These are phyloP conservation scores for Pulicaria dysenterica DNA, from an alignment of 129 eudicot species.

Conservation along the genomic window DNA sequence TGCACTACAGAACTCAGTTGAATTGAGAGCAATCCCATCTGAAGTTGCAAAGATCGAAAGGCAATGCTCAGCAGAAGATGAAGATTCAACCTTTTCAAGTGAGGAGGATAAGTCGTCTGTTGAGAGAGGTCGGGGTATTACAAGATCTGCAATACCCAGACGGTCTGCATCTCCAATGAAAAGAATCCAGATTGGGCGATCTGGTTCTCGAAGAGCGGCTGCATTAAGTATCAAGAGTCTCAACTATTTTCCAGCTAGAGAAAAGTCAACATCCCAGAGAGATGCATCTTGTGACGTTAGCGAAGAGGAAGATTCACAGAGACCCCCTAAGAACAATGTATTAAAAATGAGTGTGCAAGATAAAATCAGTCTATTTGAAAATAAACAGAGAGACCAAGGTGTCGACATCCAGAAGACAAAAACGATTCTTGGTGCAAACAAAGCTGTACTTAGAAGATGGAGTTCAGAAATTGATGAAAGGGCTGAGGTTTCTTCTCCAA, in stretches of 20 bases:
- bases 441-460: slow-evolving; percentile 87
- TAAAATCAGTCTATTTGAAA: slow-evolving; percentile 90
- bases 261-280: slow-evolving; percentile 52
- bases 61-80: slow-evolving; percentile 65
- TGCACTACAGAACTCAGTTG: slow-evolving; percentile 45
- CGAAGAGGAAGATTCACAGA: slow-evolving; percentile 66
- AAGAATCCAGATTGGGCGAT: slow-evolving; percentile 83
- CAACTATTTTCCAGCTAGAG: slow-evolving; percentile 61
- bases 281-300: slow-evolving; percentile 54
- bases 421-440: slow-evolving; percentile 50
- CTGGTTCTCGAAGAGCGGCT: slow-evolving; percentile 90
- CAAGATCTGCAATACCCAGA: slow-evolving; percentile 81
- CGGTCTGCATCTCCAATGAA: slow-evolving; percentile 98
- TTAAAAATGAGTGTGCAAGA: slow-evolving; percentile 88
- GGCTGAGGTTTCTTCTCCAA: slow-evolving; percentile 39
- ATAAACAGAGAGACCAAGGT: slow-evolving; percentile 72
- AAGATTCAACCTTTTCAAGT: slow-evolving; percentile 63
- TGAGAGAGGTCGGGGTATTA: slow-evolving; percentile 71
- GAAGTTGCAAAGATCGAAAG: slow-evolving; percentile 54
- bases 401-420: slow-evolving; percentile 50
- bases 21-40: slow-evolving; percentile 26
- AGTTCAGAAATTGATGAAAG: slow-evolving; percentile 65
- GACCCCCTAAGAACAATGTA: slow-evolving; percentile 55
- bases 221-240: slow-evolving; percentile 83
- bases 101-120: slow-evolving; percentile 67